Conservation (phyloP, 768 basidiomycete species). For the Boletus patriciae region DNA sequence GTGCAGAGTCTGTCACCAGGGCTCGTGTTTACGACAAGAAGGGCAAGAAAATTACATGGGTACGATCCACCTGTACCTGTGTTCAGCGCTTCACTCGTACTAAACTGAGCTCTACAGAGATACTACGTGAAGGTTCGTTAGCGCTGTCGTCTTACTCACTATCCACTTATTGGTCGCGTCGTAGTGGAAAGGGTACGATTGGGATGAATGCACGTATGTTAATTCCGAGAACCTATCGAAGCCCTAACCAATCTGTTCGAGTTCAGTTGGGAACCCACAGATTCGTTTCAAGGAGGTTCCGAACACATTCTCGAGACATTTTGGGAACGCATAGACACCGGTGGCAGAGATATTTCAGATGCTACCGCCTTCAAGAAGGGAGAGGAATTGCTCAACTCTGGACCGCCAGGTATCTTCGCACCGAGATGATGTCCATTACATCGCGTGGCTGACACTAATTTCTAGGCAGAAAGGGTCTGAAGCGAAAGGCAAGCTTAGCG, state of each 20-base stretch:
- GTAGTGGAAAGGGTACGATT: slow-evolving; percentile 63
- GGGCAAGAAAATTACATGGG: slow-evolving; percentile 53
- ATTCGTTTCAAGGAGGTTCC: slow-evolving; percentile 57
- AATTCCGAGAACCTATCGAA: background rate
- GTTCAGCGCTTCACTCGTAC: slow-evolving; percentile 3
- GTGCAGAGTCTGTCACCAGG: slow-evolving; percentile 50
- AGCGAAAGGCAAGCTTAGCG: slow-evolving; percentile 17
- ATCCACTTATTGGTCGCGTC: slow-evolving; percentile 4
- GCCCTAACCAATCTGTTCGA: slow-evolving; percentile 7
- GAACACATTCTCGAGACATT: slow-evolving; percentile 48
- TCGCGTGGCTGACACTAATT: slow-evolving; percentile 1
- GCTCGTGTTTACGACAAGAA: slow-evolving; percentile 51
- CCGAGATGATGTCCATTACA: background rate
- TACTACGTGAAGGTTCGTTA: slow-evolving; percentile 57
- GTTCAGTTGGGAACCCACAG: slow-evolving; percentile 64
- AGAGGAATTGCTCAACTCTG: slow-evolving; percentile 54
- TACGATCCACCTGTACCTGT: slow-evolving; percentile 28
- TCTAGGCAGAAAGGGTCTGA: slow-evolving; percentile 20
- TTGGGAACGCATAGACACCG: slow-evolving; percentile 36
- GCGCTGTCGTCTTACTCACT: background rate
- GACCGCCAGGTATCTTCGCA: slow-evolving; percentile 54
- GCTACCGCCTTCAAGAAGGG: slow-evolving; percentile 50
- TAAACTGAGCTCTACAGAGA: slow-evolving; percentile 39
- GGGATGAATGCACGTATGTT: slow-evolving; percentile 59
- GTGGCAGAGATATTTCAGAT: slow-evolving; percentile 48